Evolutionary conservation across 2,329 filamentous ascomycete species (phyloP), one percentile per base, ranked within the genome.

Genomic region (Grosmannia huntii): DNA sequence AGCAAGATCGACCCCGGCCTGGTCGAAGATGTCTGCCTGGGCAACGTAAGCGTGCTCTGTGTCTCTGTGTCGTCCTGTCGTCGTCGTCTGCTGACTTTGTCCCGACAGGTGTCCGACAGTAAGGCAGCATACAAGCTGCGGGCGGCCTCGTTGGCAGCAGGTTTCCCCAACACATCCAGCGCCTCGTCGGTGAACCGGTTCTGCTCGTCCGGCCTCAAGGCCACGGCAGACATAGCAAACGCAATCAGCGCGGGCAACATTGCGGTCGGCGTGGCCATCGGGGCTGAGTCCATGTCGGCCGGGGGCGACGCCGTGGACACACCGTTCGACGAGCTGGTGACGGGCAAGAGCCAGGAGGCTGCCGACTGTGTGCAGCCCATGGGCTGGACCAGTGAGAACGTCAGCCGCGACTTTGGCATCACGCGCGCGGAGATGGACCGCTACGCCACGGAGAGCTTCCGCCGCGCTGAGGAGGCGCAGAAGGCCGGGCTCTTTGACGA

Each of bases 331-430:
- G 83, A 86, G 63, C 84, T 86, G 62, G 83, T 97, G 60, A 75
- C 89, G 53, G 70, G 75, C 65, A 75, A 79, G 67, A 87, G 80
- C 74, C 86, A 90, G 69, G 89, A 96, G 69, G 82, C 90, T 0
- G 73, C 73, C 53, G 92, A 97, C 75, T 94, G 90, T 78, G 83
- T 92, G 83, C 83, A 90, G 79, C 88, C 92, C 64, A 99, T 99
- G 94, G 94, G 94, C 25, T 95, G 95, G 82, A 99, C 94, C 3
- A 92, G 87, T 60, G 94, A 99, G 77, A 97, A 97, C 69, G 90
- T 99, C 31, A 90, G 86, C 66, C 83, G 83, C 54, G 94, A 97
- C 74, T 97, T 97, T 72, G 82, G 86, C 68, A 85, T 99, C 69
- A 75, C 82, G 2, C 83, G 94, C 61, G 84, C 91, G 69, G 74